Evolutionary conservation across 2,329 filamentous ascomycete species (phyloP), one percentile per base, ranked within the genome.

Genomic region (Berkeleyomyces rouxiae): DNA sequence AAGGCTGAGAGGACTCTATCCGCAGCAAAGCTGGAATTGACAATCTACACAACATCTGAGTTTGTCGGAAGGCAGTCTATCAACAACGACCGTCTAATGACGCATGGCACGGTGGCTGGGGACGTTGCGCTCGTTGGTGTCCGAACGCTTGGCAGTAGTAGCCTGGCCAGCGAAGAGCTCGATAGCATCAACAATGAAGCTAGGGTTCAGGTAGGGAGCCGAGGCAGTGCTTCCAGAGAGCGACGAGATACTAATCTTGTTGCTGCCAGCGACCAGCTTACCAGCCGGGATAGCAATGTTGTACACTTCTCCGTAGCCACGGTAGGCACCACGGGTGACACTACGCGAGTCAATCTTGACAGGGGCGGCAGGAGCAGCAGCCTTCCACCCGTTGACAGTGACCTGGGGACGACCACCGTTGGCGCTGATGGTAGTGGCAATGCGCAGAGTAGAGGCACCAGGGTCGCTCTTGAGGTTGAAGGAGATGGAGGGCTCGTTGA

Each of bases 361-460:
- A 0, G 84, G 84, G 0, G 82, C 80, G 2, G 74, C 69, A 0
- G 81, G 81, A 0, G 74, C 73, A 0, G 75, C 65, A 1, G 75
- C 76, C 7, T 70, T 74, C 70, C 77, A 85, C 44, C 72, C 74
- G 67, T 86, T 85, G 58, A 86, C 75, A n/a, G 71, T 76, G 9
- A 77, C 78, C 47, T 77, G 74, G 0, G 84, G 84, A 9, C 84
- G 75, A 4, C 76, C 81, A 31, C 83, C 79, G 0, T 79, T 78
- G 66, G 84, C 86, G 1, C 79, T 76, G 31, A 87, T 74, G 0
- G 84, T 87, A 0, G 84, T 87, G 4, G 82, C 83, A 64, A 87
- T 79, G 51, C 83, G 78, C 36, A 87, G 76, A 0, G 82, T 86
- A 1, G 80, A 78, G 2, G 79, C 77, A 1, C 76, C 75, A 4